These are phyloP conservation scores for Avena insularis DNA, from an alignment of 176 grass and related monocot species.

Conservation along the genomic window DNA sequence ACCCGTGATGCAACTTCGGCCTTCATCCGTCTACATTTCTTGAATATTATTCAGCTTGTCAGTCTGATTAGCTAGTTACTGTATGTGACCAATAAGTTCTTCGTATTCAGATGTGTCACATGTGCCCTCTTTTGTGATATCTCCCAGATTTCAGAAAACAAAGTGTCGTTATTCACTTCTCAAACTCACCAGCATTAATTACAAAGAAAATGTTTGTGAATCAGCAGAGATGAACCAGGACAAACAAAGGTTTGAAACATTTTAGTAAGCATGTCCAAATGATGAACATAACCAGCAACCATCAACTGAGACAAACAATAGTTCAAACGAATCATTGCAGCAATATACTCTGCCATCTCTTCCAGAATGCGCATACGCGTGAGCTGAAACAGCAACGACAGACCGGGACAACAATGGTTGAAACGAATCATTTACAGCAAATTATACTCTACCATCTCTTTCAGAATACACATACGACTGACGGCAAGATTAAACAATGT, in stretches of 20 bases:
- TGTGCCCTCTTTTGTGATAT: not conserved
- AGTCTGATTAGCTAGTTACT: not conserved
- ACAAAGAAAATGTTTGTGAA: not conserved
- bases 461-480: constrained; percentile 13
- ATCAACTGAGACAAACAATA: not conserved
- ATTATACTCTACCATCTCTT: constrained; percentile 36
- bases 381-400: not conserved
- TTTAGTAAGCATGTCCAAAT: not conserved
- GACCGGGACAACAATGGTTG: not conserved
- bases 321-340: constrained; percentile 30
- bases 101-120: not conserved
- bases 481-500: constrained; percentile 38
- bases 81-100: not conserved
- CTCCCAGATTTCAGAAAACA: not conserved
- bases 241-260: not conserved
- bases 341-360: constrained; percentile 36
- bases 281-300: not conserved
- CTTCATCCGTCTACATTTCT: not conserved
- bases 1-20: constrained; percentile 3
- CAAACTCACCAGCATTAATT: not conserved
- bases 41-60: not conserved
- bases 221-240: not conserved
- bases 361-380: constrained; percentile 6
- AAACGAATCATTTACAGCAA: constrained; percentile 36
- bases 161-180: not conserved